Percentiles rank a stretch among this genome's conserved stretches.
Conservation (phyloP, 2,329 filamentous ascomycete species). For the Arthrobotrys conoides region DNA sequence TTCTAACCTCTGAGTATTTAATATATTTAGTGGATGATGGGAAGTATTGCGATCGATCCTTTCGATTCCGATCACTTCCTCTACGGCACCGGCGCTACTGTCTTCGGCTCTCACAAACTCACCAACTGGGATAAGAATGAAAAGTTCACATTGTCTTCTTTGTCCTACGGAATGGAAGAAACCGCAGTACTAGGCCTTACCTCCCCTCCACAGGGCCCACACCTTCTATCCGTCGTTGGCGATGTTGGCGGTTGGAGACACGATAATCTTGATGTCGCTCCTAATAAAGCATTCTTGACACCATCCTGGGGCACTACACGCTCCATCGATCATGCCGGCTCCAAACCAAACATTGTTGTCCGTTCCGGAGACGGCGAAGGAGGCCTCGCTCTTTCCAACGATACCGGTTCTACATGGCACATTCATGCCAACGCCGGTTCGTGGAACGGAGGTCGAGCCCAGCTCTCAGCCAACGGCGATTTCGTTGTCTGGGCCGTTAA, state of each 20-base stretch:
- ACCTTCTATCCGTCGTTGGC: conserved; percentile 71
- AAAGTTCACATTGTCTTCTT: conserved; percentile 70
- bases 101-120: conserved; percentile 73
- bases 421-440: conserved; percentile 68
- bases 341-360: conserved; percentile 68
- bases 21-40: conserved; percentile 77
- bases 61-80: conserved; percentile 74
- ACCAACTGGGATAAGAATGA: conserved; percentile 71
- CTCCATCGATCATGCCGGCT: conserved; percentile 67
- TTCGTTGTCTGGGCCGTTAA: conserved; percentile 59
- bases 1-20: conserved; percentile 63
- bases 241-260: conserved; percentile 72
- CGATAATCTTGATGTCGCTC: conserved; percentile 68
- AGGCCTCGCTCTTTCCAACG: conserved; percentile 69
- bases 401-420: conserved; percentile 71
- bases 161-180: conserved; percentile 73
- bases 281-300: conserved; percentile 69
- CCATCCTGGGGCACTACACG: conserved; percentile 70
- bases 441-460: conserved; percentile 48
- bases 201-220: conserved; percentile 71
- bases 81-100: conserved; percentile 73
- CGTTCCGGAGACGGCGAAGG: conserved; percentile 68
- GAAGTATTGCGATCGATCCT: conserved; percentile 74
- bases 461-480: conserved; percentile 56
- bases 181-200: conserved; percentile 70